phyloP scores from a whole-genome alignment of 257 asterid species.

The Solanum tacnaense region DNA sequence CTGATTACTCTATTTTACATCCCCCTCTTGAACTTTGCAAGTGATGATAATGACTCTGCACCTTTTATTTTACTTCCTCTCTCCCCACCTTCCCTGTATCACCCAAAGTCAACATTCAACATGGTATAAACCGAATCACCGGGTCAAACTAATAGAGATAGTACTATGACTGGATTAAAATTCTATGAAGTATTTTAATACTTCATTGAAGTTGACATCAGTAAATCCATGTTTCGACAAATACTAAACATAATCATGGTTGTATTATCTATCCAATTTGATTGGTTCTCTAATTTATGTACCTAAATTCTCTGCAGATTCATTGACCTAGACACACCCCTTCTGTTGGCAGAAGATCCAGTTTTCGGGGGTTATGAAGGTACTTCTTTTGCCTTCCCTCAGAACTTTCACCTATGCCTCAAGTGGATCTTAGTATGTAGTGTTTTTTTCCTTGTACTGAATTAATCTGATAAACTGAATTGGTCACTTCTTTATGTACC shows the following conservation, averaged over 20 bases:
- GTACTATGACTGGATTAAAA: background rate
- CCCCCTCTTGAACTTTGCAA: background rate
- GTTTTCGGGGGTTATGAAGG: constrained; percentile 85
- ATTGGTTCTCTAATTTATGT: background rate
- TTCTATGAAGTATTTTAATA: background rate
- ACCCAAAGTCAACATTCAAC: background rate
- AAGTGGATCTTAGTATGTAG: background rate
- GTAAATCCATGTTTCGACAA: background rate
- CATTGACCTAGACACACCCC: constrained; percentile 82
- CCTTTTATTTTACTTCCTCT: background rate
- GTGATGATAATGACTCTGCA: background rate
- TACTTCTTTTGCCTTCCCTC: constrained; percentile 8
- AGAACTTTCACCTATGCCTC: background rate
- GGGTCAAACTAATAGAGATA: background rate
- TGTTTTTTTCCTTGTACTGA: background rate
- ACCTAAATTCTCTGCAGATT: constrained; percentile 34
- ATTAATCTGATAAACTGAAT: background rate
- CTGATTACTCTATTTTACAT: background rate
- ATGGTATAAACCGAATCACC: background rate
- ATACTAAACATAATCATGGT: background rate
- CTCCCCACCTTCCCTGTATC: background rate
- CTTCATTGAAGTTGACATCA: background rate
- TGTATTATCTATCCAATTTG: background rate
- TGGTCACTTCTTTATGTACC: constrained; percentile 5
- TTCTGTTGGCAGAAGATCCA: constrained; percentile 85